A percentile compares a stretch with the other conserved stretches of the same genome.
phyloP scores from a whole-genome alignment of 2,329 filamentous ascomycete genomes.

The Ophiostoma piceae region DNA sequence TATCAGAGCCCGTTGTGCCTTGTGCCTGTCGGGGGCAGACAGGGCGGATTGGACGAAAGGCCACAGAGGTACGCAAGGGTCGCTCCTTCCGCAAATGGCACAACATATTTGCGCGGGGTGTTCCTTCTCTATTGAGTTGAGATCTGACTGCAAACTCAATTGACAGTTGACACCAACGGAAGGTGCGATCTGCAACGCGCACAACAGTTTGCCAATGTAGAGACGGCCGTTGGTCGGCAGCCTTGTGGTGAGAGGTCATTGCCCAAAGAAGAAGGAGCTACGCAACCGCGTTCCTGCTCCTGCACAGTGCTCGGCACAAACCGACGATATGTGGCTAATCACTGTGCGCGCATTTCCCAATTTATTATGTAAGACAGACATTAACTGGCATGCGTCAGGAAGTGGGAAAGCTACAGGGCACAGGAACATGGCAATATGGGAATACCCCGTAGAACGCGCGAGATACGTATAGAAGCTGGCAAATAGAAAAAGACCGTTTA shows the following conservation, averaged over 20 bases:
- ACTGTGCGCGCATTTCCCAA: not conserved
- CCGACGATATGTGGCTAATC: not conserved
- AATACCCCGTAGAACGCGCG: not conserved
- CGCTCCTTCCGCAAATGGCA: not conserved
- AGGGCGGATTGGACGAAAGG: not conserved
- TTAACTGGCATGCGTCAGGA: not conserved
- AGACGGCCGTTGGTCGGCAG: not conserved
- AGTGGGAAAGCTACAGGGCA: not conserved
- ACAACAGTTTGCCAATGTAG: not conserved
- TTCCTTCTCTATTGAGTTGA: not conserved
- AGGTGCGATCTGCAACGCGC: slow-evolving; percentile 6
- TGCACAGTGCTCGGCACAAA: not conserved
- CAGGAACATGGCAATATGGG: not conserved
- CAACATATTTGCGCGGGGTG: not conserved
- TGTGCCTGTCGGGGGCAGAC: not conserved
- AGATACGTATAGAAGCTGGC: slow-evolving; percentile 1
- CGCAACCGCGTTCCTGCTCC: not conserved
- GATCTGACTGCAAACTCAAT: not conserved
- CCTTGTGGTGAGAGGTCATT: not conserved
- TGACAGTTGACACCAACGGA: not conserved
- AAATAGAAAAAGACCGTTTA: not conserved
- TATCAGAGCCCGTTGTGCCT: too few relatives aligned
- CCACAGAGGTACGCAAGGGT: not conserved
- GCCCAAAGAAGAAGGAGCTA: slow-evolving; percentile 8
- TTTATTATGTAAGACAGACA: slow-evolving; percentile 2